A percentile compares a stretch with the other conserved stretches of the same genome.
Conservation (phyloP, 2,329 filamentous ascomycete species). For the Stachybotrys chlorohalonatus region DNA sequence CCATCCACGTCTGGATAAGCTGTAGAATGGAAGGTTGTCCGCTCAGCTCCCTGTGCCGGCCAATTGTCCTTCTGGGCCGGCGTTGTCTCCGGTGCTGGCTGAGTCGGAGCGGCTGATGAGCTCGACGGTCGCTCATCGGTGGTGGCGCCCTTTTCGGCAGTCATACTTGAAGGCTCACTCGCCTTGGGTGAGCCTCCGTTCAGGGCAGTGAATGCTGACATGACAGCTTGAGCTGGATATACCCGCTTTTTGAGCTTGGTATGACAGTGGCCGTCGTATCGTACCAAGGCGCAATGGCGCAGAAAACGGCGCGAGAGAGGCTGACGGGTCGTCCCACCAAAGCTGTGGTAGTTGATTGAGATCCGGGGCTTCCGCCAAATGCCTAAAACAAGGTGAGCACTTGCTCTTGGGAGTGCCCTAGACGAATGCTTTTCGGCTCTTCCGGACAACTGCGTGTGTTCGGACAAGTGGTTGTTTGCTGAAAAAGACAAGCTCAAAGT, state of each 20-base stretch:
- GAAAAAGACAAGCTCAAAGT: no score
- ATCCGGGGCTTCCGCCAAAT: not conserved
- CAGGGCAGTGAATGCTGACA: slow-evolving; percentile 45
- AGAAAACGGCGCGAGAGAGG: not conserved
- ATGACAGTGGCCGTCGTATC: not conserved
- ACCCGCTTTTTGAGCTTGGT: not conserved
- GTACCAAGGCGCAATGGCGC: not conserved
- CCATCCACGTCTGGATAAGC: slow-evolving; percentile 35
- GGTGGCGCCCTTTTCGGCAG: slow-evolving; percentile 18
- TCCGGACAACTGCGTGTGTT: not conserved
- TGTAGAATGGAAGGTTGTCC: slow-evolving; percentile 29
- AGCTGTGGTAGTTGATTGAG: not conserved
- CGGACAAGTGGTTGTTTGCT: no score
- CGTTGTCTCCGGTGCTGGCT: slow-evolving; percentile 14
- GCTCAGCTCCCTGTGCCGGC: slow-evolving; percentile 30
- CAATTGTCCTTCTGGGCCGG: slow-evolving; percentile 27
- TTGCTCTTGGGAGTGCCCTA: not conserved
- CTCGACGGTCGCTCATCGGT: slow-evolving; percentile 22
- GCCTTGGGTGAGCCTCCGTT: slow-evolving; percentile 39
- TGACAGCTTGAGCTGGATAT: slow-evolving; percentile 12
- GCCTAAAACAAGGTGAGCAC: not conserved
- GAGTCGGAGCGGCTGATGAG: slow-evolving; percentile 13
- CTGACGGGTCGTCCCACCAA: not conserved
- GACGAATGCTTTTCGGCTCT: not conserved
- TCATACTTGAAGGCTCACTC: slow-evolving; percentile 22